Percentiles rank a stretch among this genome's conserved stretches.
These are phyloP conservation scores for Plantago rigida DNA, from an alignment of 305 asterid genomes.

Conservation along the genomic window DNA sequence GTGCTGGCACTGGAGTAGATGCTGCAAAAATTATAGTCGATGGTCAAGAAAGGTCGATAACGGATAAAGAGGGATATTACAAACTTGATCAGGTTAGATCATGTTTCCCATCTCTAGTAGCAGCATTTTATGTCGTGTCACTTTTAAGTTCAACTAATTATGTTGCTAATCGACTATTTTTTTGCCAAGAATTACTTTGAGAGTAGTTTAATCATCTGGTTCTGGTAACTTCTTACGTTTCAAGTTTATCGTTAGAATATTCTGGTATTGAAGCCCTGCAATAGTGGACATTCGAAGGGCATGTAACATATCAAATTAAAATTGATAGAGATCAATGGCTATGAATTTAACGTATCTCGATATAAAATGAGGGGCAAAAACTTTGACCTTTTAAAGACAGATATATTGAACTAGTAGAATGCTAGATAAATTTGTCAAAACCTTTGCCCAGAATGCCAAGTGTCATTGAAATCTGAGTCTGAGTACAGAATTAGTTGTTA, in stretches of 20 bases:
- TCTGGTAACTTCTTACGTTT: background rate
- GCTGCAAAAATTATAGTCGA: slow-evolving; percentile 64
- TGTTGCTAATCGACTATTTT: background rate
- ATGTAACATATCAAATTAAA: slow-evolving; percentile 1
- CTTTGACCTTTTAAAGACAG: background rate
- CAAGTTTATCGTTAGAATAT: too few species aligned
- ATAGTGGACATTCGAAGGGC: slow-evolving; percentile 3
- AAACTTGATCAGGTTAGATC: slow-evolving; percentile 87
- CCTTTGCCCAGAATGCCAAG: too few species aligned
- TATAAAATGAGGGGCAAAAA: slow-evolving; percentile 7
- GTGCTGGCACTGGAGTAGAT: slow-evolving; percentile 65
- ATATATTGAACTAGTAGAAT: too few species aligned
- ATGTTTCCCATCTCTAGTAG: background rate
- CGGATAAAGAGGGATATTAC: slow-evolving; percentile 81
- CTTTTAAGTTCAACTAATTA: slow-evolving; percentile 6
- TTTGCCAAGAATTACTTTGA: slow-evolving; percentile 14
- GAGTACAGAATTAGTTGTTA: slow-evolving; percentile 5
- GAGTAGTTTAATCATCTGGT: slow-evolving; percentile 11
- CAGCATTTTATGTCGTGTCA: slow-evolving; percentile 13
- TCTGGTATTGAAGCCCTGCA: background rate
- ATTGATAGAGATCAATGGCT: slow-evolving; percentile 1
- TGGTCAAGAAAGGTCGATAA: slow-evolving; percentile 69
- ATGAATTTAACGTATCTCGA: background rate
- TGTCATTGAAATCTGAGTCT: background rate
- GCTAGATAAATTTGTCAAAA: too few species aligned